Conservation (phyloP, 768 basidiomycete genomes). For the Vararia minispora region DNA sequence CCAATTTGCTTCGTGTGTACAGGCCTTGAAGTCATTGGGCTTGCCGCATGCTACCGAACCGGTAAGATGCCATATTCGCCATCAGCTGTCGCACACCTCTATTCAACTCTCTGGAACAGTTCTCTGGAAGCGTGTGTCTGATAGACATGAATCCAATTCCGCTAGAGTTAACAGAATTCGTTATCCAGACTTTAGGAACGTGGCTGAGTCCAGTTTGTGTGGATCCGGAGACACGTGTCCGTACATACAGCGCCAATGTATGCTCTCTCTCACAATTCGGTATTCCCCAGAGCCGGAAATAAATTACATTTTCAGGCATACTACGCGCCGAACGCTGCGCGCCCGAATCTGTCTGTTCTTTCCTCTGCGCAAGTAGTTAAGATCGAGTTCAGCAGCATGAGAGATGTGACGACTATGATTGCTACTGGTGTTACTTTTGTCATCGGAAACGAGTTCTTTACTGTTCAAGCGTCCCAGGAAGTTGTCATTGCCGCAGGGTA, state of each 20-base stretch:
- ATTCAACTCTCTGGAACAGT: constrained; percentile 9
- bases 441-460: too few relatives aligned
- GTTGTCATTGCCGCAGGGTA: constrained; percentile 13
- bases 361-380: constrained; percentile 9
- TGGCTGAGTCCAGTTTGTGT: constrained; percentile 7
- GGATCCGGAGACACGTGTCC: constrained; percentile 1
- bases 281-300: too few relatives aligned
- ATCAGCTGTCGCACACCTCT: neutral
- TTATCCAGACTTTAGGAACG: constrained; percentile 4
- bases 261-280: too few relatives aligned
- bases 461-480: constrained; percentile 6
- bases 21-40: too few relatives aligned
- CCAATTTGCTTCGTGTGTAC: too few relatives aligned
- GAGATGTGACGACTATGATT: neutral
- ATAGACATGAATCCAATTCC: neutral
- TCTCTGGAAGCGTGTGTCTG: constrained; percentile 5
- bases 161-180: too few relatives aligned
- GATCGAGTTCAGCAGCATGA: too few relatives aligned
- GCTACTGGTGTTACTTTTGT: constrained; percentile 7
- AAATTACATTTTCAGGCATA: constrained; percentile 8
- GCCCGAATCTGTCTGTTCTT: constrained; percentile 15
- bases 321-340: constrained; percentile 14
- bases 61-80: neutral
- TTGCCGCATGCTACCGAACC: constrained; percentile 1
- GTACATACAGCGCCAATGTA: constrained; percentile 10